Evolutionary conservation across 129 eudicot genomes (phyloP).

Genomic region (Ambrosia trifida): DNA sequence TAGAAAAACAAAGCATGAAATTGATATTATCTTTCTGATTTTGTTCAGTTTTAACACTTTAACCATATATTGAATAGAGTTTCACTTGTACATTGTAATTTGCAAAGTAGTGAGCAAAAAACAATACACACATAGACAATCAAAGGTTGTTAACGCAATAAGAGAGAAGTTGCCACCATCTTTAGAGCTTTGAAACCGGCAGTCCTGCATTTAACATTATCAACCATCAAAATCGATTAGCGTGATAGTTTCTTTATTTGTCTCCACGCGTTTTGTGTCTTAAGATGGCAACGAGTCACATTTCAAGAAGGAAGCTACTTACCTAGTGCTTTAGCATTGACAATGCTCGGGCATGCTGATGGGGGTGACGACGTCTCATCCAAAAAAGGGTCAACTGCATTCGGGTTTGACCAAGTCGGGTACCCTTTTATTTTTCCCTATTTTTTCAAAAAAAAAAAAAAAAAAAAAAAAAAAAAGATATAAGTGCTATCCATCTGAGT

Average conservation of each 20-base stretch:
- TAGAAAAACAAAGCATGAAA: no score
- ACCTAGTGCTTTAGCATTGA: conserved; percentile 89
- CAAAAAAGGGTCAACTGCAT: conserved; percentile 70
- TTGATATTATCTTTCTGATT: no score
- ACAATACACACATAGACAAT: conserved; percentile 28
- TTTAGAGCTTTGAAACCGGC: conserved; percentile 75
- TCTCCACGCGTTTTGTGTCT: background rate
- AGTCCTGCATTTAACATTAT: conserved; percentile 46
- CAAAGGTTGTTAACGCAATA: conserved; percentile 11
- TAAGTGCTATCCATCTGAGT: background rate
- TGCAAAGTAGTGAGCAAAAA: conserved; percentile 29
- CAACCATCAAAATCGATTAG: background rate
- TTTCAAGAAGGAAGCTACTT: conserved; percentile 8
- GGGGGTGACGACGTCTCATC: conserved; percentile 84
- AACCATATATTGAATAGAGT: conserved; percentile 18
- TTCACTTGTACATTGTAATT: conserved; percentile 24
- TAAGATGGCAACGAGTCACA: background rate
- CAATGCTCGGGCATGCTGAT: conserved; percentile 96
- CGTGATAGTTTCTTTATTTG: background rate
- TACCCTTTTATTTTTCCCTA: conserved; percentile 95
- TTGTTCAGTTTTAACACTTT: background rate
- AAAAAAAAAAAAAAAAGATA: background rate
- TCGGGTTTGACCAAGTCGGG: conserved; percentile 84
- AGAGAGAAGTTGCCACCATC: conserved; percentile 9
- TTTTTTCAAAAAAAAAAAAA: conserved; percentile 5